Evolutionary conservation across 73 alveolate species (phyloP).

Genomic region (Paramecium tetraurelia): DNA sequence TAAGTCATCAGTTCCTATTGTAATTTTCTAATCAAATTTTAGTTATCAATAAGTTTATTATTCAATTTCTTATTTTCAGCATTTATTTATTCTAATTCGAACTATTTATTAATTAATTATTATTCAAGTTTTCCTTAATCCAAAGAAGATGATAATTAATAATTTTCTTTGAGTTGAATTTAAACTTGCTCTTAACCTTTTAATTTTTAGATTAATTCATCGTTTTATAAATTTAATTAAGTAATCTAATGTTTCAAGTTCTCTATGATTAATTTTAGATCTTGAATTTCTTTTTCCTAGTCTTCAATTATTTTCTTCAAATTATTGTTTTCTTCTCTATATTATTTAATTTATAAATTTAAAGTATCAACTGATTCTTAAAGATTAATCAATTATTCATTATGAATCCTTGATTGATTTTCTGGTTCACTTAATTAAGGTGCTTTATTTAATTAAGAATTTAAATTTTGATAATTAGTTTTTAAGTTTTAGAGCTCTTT

Average conservation of each 20-base stretch:
- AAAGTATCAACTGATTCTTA: neutral
- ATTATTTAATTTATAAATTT: neutral
- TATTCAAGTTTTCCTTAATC: neutral
- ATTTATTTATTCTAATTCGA: neutral
- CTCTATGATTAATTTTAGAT: neutral
- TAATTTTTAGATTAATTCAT: neutral
- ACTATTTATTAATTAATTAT: neutral
- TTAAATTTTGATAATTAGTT: neutral
- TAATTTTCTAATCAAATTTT: neutral
- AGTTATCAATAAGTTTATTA: neutral
- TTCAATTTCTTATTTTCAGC: neutral
- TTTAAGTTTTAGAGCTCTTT: neutral
- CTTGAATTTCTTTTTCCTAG: neutral
- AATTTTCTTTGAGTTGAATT: neutral
- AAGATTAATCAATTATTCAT: neutral
- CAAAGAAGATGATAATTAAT: neutral
- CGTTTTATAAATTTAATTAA: neutral
- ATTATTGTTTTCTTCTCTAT: neutral
- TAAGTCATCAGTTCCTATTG: neutral
- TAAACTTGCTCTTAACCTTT: neutral
- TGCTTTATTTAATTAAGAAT: neutral
- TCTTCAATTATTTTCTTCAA: neutral
- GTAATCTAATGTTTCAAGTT: neutral
- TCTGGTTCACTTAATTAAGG: neutral
- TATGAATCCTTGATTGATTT: neutral